Percentiles rank a stretch among this genome's conserved stretches.
phyloP scores from a whole-genome alignment of 306 rosid genomes.

The Prunus dulcis region DNA sequence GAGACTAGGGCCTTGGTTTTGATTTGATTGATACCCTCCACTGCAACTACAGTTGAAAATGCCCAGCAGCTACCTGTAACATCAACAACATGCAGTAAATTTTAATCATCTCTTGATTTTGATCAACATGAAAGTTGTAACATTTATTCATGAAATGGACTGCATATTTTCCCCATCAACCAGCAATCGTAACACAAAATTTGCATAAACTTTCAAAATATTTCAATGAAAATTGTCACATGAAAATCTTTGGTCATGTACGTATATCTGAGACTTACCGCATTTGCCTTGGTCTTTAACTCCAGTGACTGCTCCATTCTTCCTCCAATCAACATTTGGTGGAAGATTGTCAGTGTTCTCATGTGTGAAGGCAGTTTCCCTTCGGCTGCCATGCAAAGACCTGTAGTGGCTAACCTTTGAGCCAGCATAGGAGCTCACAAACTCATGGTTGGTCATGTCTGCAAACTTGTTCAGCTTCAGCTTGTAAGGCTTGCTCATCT shows the following conservation, averaged over 20 bases:
- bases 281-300: conserved; percentile 48
- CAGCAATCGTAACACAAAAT: too few relatives aligned
- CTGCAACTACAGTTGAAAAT: conserved; percentile 45
- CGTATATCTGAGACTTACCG: conserved; percentile 14
- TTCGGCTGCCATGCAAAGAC: conserved; percentile 10
- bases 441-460: conserved; percentile 44
- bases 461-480: conserved; percentile 50
- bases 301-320: conserved; percentile 37
- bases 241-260: not conserved
- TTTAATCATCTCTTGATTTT: not conserved
- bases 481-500: conserved; percentile 49
- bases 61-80: conserved; percentile 54
- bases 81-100: not conserved
- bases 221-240: not conserved
- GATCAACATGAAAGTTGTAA: not conserved
- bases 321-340: conserved; percentile 45
- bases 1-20: conserved; percentile 30
- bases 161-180: too few relatives aligned
- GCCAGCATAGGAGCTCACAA: conserved; percentile 27
- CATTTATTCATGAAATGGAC: too few relatives aligned
- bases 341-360: conserved; percentile 25
- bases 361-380: conserved; percentile 25
- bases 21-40: conserved; percentile 45
- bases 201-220: too few relatives aligned
- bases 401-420: conserved; percentile 38